Conservation (phyloP, 2,329 filamentous ascomycete genomes). For the Juglanconis sp. region DNA sequence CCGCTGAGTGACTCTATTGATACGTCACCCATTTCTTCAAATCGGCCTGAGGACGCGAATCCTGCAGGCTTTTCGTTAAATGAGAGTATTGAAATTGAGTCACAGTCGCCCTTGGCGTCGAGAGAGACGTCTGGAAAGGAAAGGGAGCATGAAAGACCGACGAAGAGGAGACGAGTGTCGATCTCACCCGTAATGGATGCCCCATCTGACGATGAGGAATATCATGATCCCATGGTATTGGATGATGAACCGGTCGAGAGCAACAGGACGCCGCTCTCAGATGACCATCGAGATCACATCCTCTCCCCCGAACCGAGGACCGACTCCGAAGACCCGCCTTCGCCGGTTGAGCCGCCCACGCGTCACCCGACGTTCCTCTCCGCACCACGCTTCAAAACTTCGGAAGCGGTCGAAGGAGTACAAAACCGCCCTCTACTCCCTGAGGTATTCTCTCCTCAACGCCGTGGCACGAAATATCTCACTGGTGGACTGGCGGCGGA, state of each 20-base stretch:
- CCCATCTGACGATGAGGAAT: not conserved
- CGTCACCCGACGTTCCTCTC: slow-evolving; percentile 32
- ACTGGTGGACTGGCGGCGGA: slow-evolving; percentile 39
- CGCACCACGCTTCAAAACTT: slow-evolving; percentile 36
- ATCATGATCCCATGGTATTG: slow-evolving; percentile 21
- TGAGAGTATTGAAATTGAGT: slow-evolving; percentile 24
- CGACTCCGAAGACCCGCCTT: not conserved
- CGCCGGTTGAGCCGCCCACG: not conserved
- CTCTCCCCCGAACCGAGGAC: not conserved
- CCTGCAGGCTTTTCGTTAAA: not conserved
- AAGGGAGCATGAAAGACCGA: slow-evolving; percentile 17
- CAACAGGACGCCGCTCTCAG: not conserved
- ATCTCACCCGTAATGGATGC: slow-evolving; percentile 23
- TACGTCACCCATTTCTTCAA: slow-evolving; percentile 22
- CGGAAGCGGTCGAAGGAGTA: slow-evolving; percentile 18
- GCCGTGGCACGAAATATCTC: slow-evolving; percentile 32
- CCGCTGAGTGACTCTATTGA: slow-evolving; percentile 21
- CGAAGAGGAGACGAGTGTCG: slow-evolving; percentile 37
- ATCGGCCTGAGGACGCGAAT: not conserved
- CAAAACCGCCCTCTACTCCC: slow-evolving; percentile 27
- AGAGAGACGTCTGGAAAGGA: slow-evolving; percentile 12
- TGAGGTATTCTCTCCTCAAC: slow-evolving; percentile 38
- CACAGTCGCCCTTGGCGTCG: slow-evolving; percentile 23
- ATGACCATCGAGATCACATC: slow-evolving; percentile 6
- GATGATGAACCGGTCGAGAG: slow-evolving; percentile 7